A percentile compares a stretch with the other conserved stretches of the same genome.
These are phyloP conservation scores for Phytophthora palmivora DNA, from an alignment of 352 stramenopile genomes.

Conservation along the genomic window DNA sequence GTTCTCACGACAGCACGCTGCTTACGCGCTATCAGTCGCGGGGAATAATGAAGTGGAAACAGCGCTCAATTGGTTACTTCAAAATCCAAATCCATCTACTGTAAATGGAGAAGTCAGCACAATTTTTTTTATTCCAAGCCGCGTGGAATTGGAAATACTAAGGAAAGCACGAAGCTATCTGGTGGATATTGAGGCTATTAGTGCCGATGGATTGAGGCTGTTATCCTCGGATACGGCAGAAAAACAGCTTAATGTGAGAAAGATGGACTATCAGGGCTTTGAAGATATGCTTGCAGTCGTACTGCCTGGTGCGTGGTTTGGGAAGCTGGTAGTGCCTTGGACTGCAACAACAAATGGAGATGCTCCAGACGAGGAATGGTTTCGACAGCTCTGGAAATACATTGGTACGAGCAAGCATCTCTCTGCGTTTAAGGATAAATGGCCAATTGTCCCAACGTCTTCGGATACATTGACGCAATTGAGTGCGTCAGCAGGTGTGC, in stretches of 20 bases:
- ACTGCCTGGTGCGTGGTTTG: slow-evolving; percentile 58
- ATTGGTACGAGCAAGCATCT: slow-evolving; percentile 55
- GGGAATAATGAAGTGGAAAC: slow-evolving; percentile 52
- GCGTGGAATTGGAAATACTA: slow-evolving; percentile 55
- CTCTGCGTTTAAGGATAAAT: slow-evolving; percentile 60
- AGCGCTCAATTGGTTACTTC: slow-evolving; percentile 72
- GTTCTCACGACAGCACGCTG: slow-evolving; percentile 60
- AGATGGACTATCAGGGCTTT: slow-evolving; percentile 58
- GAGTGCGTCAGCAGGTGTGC: slow-evolving; percentile 49
- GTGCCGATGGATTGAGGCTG: slow-evolving; percentile 31
- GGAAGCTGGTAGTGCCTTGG: slow-evolving; percentile 37
- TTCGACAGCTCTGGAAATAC: slow-evolving; percentile 71
- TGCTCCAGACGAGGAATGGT: slow-evolving; percentile 54
- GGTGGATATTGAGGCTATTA: slow-evolving; percentile 51
- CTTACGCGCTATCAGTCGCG: slow-evolving; percentile 43
- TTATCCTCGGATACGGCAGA: slow-evolving; percentile 41
- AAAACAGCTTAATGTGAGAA: slow-evolving; percentile 55
- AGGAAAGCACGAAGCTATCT: slow-evolving; percentile 42
- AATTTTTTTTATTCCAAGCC: slow-evolving; percentile 55
- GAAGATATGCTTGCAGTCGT: slow-evolving; percentile 59
- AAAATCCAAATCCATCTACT: slow-evolving; percentile 54
- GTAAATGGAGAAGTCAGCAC: slow-evolving; percentile 21
- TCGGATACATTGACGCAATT: slow-evolving; percentile 48
- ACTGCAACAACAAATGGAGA: slow-evolving; percentile 11
- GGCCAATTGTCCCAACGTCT: slow-evolving; percentile 73